Conservation (phyloP, 2,329 filamentous ascomycete genomes). For the Dothideomycetes sp. region DNA sequence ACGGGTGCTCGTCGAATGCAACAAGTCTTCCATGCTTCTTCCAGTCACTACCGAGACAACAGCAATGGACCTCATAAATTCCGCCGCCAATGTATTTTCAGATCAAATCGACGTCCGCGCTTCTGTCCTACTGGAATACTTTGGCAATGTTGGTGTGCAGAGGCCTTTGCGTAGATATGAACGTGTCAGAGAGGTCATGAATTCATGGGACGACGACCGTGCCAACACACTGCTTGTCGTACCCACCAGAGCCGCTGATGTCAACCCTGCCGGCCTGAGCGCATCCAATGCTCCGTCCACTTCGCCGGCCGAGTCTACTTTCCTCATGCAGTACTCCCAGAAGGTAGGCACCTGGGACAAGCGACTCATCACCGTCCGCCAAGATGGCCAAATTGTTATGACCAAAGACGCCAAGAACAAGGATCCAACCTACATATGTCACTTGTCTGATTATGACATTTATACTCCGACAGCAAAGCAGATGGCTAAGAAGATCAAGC, state of each 20-base stretch:
- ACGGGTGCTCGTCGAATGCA: constrained; percentile 62
- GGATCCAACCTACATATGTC: constrained; percentile 61
- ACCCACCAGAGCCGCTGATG: constrained; percentile 40
- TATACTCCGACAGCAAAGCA: constrained; percentile 65
- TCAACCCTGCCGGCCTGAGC: constrained; percentile 51
- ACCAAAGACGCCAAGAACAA: constrained; percentile 63
- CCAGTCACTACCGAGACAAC: constrained; percentile 66
- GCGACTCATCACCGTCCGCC: constrained; percentile 61
- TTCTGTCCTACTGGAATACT: constrained; percentile 69
- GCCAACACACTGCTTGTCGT: constrained; percentile 65
- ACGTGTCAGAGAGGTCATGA: constrained; percentile 74
- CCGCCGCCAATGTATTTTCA: constrained; percentile 52
- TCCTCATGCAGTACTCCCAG: constrained; percentile 71
- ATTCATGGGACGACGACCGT: constrained; percentile 78
- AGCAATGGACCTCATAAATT: constrained; percentile 58
- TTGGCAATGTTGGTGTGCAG: constrained; percentile 64
- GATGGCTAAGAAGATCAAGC: constrained; percentile 59
- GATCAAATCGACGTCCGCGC: constrained; percentile 52
- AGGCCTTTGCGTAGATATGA: constrained; percentile 79
- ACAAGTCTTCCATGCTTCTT: constrained; percentile 57
- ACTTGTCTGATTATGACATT: constrained; percentile 86
- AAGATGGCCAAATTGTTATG: constrained; percentile 59
- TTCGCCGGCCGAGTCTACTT: constrained; percentile 54
- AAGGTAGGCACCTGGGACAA: constrained; percentile 82
- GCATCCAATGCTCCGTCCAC: constrained; percentile 51